phyloP scores from a whole-genome alignment of 148 eudicot species.

The Persicaria tinctoria region DNA sequence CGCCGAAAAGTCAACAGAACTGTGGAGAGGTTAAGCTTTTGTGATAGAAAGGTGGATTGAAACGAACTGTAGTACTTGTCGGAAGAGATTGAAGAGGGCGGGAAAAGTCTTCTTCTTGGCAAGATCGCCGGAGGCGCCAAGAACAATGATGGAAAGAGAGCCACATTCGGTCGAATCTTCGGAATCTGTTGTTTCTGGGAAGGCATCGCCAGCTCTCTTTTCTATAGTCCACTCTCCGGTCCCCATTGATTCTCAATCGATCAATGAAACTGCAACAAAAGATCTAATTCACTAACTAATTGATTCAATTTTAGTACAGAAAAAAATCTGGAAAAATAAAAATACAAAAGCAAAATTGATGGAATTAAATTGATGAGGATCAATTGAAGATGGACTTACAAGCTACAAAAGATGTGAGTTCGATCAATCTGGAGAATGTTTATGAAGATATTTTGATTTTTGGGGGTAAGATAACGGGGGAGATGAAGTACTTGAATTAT shows the following conservation, averaged over 20 bases:
- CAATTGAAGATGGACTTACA: no score
- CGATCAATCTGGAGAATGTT: no score
- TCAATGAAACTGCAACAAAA: conserved; percentile 3
- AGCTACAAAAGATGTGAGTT: no score
- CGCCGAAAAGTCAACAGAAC: background rate
- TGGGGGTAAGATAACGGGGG: no score
- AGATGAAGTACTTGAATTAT: no score
- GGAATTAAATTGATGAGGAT: no score
- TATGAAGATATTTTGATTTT: no score
- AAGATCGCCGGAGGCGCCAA: conserved; percentile 99
- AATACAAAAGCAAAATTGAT: no score
- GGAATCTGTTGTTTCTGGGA: conserved; percentile 19
- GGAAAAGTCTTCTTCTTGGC: conserved; percentile 99
- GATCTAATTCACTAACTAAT: background rate
- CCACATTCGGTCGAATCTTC: conserved; percentile 47
- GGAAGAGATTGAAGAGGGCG: conserved; percentile 80
- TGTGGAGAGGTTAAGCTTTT: no score
- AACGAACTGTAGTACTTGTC: conserved; percentile 51
- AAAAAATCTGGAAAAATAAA: no score
- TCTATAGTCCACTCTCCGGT: conserved; percentile 46
- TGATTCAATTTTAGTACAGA: no score
- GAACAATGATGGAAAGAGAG: conserved; percentile 68
- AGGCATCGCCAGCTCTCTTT: conserved; percentile 42
- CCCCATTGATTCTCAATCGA: conserved; percentile 26
- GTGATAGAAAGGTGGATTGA: no score